Evolutionary conservation across 2,329 filamentous ascomycete species (phyloP), one percentile per base, ranked within the genome.

Genomic region (Dothiorella sarmentorum): DNA sequence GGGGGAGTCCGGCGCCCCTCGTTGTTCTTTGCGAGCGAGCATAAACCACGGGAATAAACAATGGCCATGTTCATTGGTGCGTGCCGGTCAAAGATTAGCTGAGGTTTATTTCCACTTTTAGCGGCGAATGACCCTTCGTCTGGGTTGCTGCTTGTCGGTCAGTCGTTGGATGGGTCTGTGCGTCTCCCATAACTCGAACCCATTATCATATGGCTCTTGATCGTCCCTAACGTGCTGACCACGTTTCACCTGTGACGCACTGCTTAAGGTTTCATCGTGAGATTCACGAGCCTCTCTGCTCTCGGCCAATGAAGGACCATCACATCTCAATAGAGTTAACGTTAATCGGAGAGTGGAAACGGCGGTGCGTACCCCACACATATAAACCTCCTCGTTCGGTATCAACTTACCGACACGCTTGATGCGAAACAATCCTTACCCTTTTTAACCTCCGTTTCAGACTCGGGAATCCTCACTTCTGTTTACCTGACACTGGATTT

Each of bases 91-190:
- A n/a, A n/a, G n/a, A n/a, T n/a, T n/a, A 24, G 37, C 20, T 51
- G 29, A 26, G 26, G 45, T 18, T 40, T 53, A 53, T 53, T 53
- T 31, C 49, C 33, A 40, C 40, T 31, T 53, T 40, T 53, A 53
- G 49, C 35, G 33, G n/a, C n/a, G n/a, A n/a, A n/a, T n/a, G n/a
- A n/a, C n/a, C n/a, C n/a, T n/a, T n/a, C n/a, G n/a, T n/a, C n/a
- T n/a, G n/a, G n/a, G n/a, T n/a, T n/a, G n/a, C n/a, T n/a, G n/a
- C n/a, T n/a, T n/a, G n/a, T n/a, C n/a, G n/a, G n/a, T n/a, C n/a
- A n/a, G n/a, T n/a, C n/a, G n/a, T n/a, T n/a, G n/a, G n/a, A 24
- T 44, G 40, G 20, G 38, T 7, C 20, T 22, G 4, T 18, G 26
- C 27, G 7, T 22, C 13, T n/a, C 24, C 13, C 47, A 37, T 18